Evolutionary conservation across 768 basidiomycete species (phyloP), one percentile per base, ranked within the genome.

Genomic region (Tremella yokohamensis): DNA sequence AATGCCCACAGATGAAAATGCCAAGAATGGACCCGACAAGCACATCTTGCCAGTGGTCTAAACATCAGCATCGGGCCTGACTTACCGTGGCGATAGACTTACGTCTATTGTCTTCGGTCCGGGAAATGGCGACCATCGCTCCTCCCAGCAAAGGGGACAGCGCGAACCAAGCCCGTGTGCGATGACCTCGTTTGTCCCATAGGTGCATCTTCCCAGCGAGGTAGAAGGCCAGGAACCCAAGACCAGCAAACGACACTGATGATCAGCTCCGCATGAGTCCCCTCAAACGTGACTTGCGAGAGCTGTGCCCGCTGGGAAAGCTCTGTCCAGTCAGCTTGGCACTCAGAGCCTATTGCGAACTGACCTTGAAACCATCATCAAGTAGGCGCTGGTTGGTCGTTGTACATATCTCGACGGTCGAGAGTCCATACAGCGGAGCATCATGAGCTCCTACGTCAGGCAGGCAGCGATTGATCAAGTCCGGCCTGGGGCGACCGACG

Each of bases 41-140:
- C 42, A 96, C 88, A 64, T 99, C 94, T 4, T 90, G 85, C 88
- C 89, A 92, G 74, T 94, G 90, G 76, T 94, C 88, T 90, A 61
- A 29, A 37, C 6, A 38, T 52, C 51, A 52, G 19, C 6, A 38
- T 52, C 51, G 37, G 19, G 18, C 15, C n/a, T 37, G 11, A 9
- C 40, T 40, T 29, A n/a, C 22, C 29, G 19, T 24, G 12, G 7
- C 6, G 45, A 24, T 40, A 50, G 6, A 82, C 84, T 58, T 68
- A 89, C 87, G 90, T 57, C 91, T 83, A 65, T 87, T 87, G 76
- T 94, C 92, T 88, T 93, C 92, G 1, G 89, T 92, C 18, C 93
- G 84, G 6, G 86, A 87, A 52, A 75, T 74, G 16, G 79, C 79
- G 38, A 80, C 76, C 62, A 78, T 69, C 1, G 72, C 80, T 1